Conservation (phyloP, 129 eudicot species). For the Pulicaria dysenterica region DNA sequence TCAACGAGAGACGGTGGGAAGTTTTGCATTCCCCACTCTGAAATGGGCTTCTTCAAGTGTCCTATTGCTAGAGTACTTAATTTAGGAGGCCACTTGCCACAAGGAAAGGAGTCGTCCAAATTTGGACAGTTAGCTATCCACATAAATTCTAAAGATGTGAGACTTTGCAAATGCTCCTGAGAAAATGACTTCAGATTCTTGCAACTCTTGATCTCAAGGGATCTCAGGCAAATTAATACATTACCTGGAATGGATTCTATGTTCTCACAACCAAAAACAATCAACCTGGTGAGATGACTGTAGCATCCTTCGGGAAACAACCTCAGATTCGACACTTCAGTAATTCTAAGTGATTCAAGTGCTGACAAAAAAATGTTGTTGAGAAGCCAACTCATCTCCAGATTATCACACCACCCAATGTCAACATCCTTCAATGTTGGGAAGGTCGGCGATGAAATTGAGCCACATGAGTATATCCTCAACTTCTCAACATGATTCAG, state of each 20-base stretch:
- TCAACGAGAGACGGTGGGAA: conserved; percentile 7
- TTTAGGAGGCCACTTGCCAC: conserved; percentile 30
- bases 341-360: conserved; percentile 18
- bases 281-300: conserved; percentile 12
- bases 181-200: conserved; percentile 34
- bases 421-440: conserved; percentile 11
- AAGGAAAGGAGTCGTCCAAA: conserved; percentile 19
- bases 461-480: neutral
- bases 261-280: conserved; percentile 11
- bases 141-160: neutral
- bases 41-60: conserved; percentile 9
- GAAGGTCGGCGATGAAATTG: conserved; percentile 18
- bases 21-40: conserved; percentile 25
- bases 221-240: conserved; percentile 22
- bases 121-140: neutral
- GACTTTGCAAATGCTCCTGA: conserved; percentile 27
- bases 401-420: neutral
- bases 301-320: conserved; percentile 24
- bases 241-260: conserved; percentile 33
- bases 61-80: neutral
- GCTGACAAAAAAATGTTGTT: conserved; percentile 8
- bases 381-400: conserved; percentile 20
- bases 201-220: neutral
- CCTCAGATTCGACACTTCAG: neutral
- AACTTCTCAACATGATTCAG: conserved; percentile 25